Evolutionary conservation across 306 rosid genomes (phyloP), one percentile per base, ranked within the genome.

Genomic region (Corylus avellana): DNA sequence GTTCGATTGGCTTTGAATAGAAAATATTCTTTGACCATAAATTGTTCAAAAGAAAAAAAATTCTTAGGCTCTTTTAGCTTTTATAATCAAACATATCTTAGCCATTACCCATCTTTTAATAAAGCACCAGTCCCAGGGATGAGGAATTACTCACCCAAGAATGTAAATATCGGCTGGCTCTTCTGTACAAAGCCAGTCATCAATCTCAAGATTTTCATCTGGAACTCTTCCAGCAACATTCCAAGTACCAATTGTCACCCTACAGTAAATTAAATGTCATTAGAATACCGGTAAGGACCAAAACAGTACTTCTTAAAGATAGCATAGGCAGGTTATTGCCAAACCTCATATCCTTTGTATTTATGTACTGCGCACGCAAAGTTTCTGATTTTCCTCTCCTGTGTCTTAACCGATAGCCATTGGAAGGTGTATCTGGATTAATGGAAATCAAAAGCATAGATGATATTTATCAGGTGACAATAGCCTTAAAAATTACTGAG

Each of bases 331-430:
- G 73, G 78, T 48, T 68, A 76, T 12, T 50, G 61, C 50, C 92
- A 68, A 16, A 94, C 98, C 98, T 92, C 86, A 95, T 78, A 78
- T 95, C 99, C 91, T 90, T 92, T 1, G 87, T 90, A 53, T 93
- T 90, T 84, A 95, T 95, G 87, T 95, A 95, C 93, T 95, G 99
- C 77, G 77, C 97, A 22, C 99, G 97, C 78, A 90, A 80, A 74
- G 99, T 95, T 84, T 95, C 99, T 7, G 99, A 95, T 83, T 95
- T 95, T 71, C 99, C 98, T 78, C 99, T 90, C 85, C 89, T 84
- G 79, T 95, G 99, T 74, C 86, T 79, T 59, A 69, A 62, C 79
- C 72, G 87, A 75, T 72, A 80, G 39, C 87, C 82, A 86, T 78
- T 86, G 50, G 86, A 72, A 78, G 86, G 78, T 53, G 74, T 78